Conservation (phyloP, 2,329 filamentous ascomycete species). For the Piedraia hortae region DNA sequence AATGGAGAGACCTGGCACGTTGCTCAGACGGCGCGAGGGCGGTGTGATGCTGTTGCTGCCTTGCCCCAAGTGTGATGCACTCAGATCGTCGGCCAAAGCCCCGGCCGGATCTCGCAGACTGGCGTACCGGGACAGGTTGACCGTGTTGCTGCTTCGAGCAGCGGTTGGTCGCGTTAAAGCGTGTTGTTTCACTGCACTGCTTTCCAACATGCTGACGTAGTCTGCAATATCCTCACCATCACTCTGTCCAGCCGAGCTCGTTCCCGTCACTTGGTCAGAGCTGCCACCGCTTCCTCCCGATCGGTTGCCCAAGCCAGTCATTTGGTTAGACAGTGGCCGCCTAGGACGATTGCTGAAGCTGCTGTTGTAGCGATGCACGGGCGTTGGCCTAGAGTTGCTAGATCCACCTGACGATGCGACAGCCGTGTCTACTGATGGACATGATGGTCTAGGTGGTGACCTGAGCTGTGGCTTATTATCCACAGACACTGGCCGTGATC, state of each 20-base stretch:
- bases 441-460: too few species aligned
- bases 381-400: constrained; percentile 53
- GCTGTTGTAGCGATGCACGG: constrained; percentile 68
- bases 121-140: constrained; percentile 38
- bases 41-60: constrained; percentile 46
- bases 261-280: constrained; percentile 8
- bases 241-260: constrained; percentile 25
- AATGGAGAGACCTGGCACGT: constrained; percentile 40
- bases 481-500: too few species aligned
- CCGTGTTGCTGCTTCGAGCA: constrained; percentile 1
- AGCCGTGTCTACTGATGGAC: constrained; percentile 20
- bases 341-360: constrained; percentile 72
- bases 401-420: constrained; percentile 39
- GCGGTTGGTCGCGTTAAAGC: constrained; percentile 31
- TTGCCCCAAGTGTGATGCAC: constrained; percentile 62
- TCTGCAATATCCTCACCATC: constrained; percentile 87
- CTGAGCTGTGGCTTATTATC: too few species aligned
- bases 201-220: constrained; percentile 70
- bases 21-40: constrained; percentile 43
- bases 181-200: constrained; percentile 42
- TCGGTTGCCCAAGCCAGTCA: constrained; percentile 27
- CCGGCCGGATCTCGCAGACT: constrained; percentile 71
- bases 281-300: constrained; percentile 19
- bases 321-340: constrained; percentile 30
- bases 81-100: constrained; percentile 64